These are phyloP conservation scores for Cordyceps farinosa DNA, from an alignment of 2,329 filamentous ascomycete species.

Conservation along the genomic window DNA sequence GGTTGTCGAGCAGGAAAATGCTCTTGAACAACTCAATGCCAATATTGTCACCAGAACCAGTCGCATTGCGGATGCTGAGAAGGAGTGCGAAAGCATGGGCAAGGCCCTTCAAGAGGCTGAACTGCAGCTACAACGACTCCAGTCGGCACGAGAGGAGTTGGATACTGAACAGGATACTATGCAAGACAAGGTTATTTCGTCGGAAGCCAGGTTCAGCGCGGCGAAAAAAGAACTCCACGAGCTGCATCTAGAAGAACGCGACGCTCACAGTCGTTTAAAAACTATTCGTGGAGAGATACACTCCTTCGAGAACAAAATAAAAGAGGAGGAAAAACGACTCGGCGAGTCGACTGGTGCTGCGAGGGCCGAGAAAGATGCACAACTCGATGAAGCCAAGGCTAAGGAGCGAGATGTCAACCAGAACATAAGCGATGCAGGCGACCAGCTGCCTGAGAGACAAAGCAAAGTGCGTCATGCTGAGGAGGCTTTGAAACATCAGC, in stretches of 20 bases:
- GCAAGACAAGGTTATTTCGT: conserved; percentile 40
- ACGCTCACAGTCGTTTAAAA: conserved; percentile 58
- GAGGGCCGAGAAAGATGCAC: conserved; percentile 59
- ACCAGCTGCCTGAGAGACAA: conserved; percentile 34
- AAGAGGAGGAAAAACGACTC: conserved; percentile 58
- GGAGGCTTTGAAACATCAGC: conserved; percentile 29
- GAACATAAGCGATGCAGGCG: conserved; percentile 28
- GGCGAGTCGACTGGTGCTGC: conserved; percentile 66
- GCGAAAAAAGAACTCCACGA: conserved; percentile 51
- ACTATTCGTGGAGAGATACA: conserved; percentile 46
- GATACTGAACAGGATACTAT: conserved; percentile 45
- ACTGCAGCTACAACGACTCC: conserved; percentile 39
- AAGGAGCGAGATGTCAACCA: conserved; percentile 28
- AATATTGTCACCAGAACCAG: conserved; percentile 27
- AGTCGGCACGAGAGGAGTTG: conserved; percentile 39
- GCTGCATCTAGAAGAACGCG: conserved; percentile 61
- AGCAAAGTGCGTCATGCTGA: conserved; percentile 32
- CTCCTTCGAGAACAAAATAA: conserved; percentile 45
- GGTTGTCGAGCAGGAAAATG: conserved; percentile 70
- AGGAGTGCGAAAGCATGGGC: conserved; percentile 42
- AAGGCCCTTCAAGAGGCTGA: conserved; percentile 45
- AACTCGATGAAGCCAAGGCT: conserved; percentile 34
- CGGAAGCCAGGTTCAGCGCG: conserved; percentile 50
- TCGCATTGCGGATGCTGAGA: conserved; percentile 28
- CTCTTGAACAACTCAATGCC: conserved; percentile 36